Evolutionary conservation across 2,329 filamentous ascomycete genomes (phyloP), one percentile per base, ranked within the genome.

Genomic region (Phoma herbarum): DNA sequence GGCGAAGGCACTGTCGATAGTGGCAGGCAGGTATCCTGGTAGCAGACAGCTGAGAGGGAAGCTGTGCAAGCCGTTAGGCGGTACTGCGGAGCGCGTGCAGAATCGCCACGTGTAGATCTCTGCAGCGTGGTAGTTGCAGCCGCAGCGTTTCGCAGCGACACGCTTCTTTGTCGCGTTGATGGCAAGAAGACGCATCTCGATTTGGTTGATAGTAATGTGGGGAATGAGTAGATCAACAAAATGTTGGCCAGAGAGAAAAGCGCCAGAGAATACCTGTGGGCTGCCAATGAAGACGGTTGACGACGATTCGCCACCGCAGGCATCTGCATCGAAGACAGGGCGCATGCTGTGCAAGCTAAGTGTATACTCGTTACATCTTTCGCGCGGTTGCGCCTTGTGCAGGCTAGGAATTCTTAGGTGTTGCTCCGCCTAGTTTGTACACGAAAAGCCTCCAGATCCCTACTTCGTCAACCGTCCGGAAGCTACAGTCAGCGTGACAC

Each of bases 1-100:
- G n/a, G 89, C 85, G 47, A 97, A 79, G 7, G 85, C 81, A 52
- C 90, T 90, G 72, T 93, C 88, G 70, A 91, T 91, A 41, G 88
- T 90, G 2, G 92, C 91, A 2, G 94, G 93, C 16, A 97, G 84
- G 71, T 94, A 85, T 18, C 95, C 95, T 1, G 88, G 87, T 42
- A 99, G 85, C 50, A 97, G 83, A 67, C 92, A 89, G 68, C 92
- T 96, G 78, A 97, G 97, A 48, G 95, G 94, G 74, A 93, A 96
- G 44, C 87, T 84, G 76, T 97, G 92, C 49, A 84, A 79, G 60
- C 90, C 88, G 78, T 73, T 66, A 26, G 64, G 63, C 45, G 75
- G 56, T 18, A 68, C 72, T 2, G 75, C 68, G n/a, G 71, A 67
- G 16, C 74, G 72, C 48, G 77, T 78, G 66, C 84, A 79, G 70